phyloP scores from a whole-genome alignment of 495 filamentous ascomycete genomes.

The Stereocaulon alpinum region DNA sequence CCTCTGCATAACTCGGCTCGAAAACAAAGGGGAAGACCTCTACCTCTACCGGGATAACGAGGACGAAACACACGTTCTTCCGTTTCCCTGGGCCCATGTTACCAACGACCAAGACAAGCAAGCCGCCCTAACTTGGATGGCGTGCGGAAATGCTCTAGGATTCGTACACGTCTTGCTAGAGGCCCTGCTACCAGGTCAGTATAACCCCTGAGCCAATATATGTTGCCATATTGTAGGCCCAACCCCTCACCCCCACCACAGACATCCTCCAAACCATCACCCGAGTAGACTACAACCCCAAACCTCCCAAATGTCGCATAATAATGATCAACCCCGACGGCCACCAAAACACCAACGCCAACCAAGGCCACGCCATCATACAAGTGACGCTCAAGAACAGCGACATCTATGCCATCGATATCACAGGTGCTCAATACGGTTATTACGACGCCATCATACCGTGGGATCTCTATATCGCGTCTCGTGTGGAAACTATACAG shows the following conservation, averaged over 20 bases:
- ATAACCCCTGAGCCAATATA: neutral
- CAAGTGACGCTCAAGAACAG: conserved; percentile 13
- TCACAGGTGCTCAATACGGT: conserved; percentile 21
- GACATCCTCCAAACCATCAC: neutral
- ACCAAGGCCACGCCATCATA: conserved; percentile 9
- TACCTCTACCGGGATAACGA: neutral
- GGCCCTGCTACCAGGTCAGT: conserved; percentile 9
- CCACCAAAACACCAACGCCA: neutral
- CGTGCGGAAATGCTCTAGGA: neutral
- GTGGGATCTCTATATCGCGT: neutral
- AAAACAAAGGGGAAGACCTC: neutral
- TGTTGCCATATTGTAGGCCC: neutral
- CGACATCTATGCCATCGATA: conserved; percentile 15
- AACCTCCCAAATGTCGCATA: neutral
- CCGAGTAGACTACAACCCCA: neutral
- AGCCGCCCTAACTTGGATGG: conserved; percentile 1
- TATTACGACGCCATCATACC: conserved; percentile 9
- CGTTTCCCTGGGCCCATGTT: neutral
- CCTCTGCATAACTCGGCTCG: neutral
- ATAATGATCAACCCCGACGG: neutral
- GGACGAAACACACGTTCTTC: neutral
- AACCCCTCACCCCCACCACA: neutral
- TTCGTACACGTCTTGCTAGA: neutral
- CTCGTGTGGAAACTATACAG: neutral
- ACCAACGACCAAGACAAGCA: conserved; percentile 1